Conservation (phyloP, 768 basidiomycete genomes). For the Strobilomyces confusus region DNA sequence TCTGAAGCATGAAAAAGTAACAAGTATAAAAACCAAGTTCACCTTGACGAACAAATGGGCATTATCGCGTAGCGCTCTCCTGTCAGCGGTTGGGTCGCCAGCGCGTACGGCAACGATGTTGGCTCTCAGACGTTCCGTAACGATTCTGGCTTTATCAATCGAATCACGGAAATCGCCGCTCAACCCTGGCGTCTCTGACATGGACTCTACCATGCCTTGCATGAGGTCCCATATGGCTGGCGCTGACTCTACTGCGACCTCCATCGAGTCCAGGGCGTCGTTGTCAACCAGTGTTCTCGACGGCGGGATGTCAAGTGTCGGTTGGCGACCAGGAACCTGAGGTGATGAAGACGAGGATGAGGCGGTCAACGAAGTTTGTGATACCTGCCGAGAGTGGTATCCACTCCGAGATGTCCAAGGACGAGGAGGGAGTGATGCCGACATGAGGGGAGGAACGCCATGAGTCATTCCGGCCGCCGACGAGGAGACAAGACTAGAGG, state of each 20-base stretch:
- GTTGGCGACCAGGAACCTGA: constrained; percentile 24
- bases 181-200: constrained; percentile 43
- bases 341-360: constrained; percentile 37
- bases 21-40: neutral
- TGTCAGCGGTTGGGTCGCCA: constrained; percentile 50
- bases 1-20: neutral
- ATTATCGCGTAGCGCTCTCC: constrained; percentile 66
- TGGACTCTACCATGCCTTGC: constrained; percentile 63
- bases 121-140: constrained; percentile 60
- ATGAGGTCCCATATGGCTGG: constrained; percentile 81
- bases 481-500: constrained; percentile 15
- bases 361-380: constrained; percentile 39
- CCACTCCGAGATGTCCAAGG: constrained; percentile 10
- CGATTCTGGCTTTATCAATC: constrained; percentile 57
- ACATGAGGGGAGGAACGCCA: constrained; percentile 4
- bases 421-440: constrained; percentile 13
- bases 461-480: constrained; percentile 4
- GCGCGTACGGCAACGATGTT: constrained; percentile 57
- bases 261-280: constrained; percentile 76
- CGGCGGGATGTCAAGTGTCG: constrained; percentile 46
- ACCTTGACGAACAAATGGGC: constrained; percentile 84
- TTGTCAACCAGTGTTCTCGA: constrained; percentile 70
- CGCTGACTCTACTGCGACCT: constrained; percentile 72
- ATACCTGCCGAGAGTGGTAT: constrained; percentile 41
- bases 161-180: constrained; percentile 46